phyloP scores from a whole-genome alignment of 345 rosid genomes.

The Gynandropsis gynandra region DNA sequence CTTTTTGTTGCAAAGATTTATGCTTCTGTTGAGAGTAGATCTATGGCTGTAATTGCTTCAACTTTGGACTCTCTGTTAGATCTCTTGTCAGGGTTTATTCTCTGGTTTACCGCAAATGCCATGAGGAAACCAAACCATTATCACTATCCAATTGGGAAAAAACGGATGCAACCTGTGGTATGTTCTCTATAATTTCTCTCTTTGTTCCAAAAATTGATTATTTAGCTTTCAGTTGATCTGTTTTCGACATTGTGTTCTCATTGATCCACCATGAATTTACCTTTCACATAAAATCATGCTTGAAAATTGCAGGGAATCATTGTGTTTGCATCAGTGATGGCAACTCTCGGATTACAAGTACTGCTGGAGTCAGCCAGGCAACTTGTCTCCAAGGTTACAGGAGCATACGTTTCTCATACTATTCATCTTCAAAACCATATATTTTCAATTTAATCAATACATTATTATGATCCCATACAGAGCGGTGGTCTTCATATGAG shows the following conservation, averaged over 20 bases:
- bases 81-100: constrained; percentile 72
- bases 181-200: constrained; percentile 8
- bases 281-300: no score
- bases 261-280: no score
- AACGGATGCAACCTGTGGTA: constrained; percentile 86
- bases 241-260: no score
- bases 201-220: no score
- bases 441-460: neutral
- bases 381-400: constrained; percentile 36
- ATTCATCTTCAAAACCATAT: neutral
- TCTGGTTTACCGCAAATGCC: constrained; percentile 77
- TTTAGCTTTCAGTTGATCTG: no score
- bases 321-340: constrained; percentile 61
- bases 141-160: constrained; percentile 75
- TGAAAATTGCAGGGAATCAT: constrained; percentile 41
- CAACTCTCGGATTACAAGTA: constrained; percentile 55
- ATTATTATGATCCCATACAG: constrained; percentile 19
- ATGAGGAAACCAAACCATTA: constrained; percentile 67
- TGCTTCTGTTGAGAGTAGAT: constrained; percentile 66
- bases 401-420: neutral
- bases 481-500: constrained; percentile 29
- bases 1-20: constrained; percentile 68
- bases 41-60: constrained; percentile 78
- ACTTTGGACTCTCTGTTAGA: constrained; percentile 80
- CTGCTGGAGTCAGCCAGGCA: constrained; percentile 42